Base-by-base conservation (phyloP, 345 rosid species). In the Chamaenerion angustifolium region DNA sequence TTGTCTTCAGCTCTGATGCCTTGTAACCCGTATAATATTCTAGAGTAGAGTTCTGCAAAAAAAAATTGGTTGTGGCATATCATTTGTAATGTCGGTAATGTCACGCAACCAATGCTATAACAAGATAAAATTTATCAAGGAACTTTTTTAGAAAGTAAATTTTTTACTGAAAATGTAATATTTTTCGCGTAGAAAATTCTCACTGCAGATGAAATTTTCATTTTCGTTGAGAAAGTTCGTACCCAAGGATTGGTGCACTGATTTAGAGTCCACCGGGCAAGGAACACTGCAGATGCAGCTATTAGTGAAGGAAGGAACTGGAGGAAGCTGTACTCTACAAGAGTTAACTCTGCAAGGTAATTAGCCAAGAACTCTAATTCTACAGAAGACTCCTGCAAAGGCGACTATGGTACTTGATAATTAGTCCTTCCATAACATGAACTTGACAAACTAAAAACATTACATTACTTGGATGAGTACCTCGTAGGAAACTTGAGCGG, bases 191-290 rank as follows among this genome's bases (percentile, higher is more conserved):
- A n/a, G n/a, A n/a, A n/a, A n/a, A n/a, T n/a, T n/a, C n/a, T n/a
- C n/a, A n/a, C n/a, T n/a, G n/a, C n/a, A n/a, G n/a, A n/a, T n/a
- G n/a, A n/a, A n/a, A n/a, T n/a, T n/a, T 15, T 7, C 18, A 46
- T 17, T 11, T 18, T 27, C 12, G 14, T 35, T 42, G 7, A 55
- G 63, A 21, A 57, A 49, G 58, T 54, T 56, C 87, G 51, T 54
- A 90, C 98, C 98, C 98, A 90, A n/a, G 98, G 98, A 68, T 83
- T 63, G 56, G 65, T 86, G 44, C 82, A 71, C 53, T 78, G 96
- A 54, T 73, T 48, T 54, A 90, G 89, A 15, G 92, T 83, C 95
- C 96, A 87, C 71, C 74, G 67, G 45, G 98, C 96, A 15, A 90
- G 76, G 68, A 90, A 78, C 51, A 90, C 94, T 15, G 95, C 82